Evolutionary conservation across 176 grass and related monocot species (phyloP).

Genomic region (Oryza glaberrima): DNA sequence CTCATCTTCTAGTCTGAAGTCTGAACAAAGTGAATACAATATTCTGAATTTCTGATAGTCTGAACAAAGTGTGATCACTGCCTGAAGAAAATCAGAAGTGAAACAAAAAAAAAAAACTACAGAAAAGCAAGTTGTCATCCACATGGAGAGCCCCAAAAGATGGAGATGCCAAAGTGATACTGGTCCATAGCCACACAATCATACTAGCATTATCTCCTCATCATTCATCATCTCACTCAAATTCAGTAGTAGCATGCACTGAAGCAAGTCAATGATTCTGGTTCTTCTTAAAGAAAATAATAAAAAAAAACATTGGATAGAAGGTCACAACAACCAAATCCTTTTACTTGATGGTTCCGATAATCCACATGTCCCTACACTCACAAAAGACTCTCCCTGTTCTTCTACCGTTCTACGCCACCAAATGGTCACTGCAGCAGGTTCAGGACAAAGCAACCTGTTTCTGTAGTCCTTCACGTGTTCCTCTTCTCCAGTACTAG

Average conservation of each 20-base stretch:
- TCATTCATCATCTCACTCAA: not conserved
- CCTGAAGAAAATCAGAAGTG: not conserved
- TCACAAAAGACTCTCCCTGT: not conserved
- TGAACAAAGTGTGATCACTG: not conserved
- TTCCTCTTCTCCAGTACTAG: not conserved
- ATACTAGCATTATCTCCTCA: not conserved
- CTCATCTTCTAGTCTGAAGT: not conserved
- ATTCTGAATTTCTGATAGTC: not conserved
- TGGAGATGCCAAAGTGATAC: not conserved
- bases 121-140: not conserved
- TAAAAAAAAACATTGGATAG: not conserved
- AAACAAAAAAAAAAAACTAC: not conserved
- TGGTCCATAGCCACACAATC: not conserved
- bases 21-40: not conserved
- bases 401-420: constrained; percentile 25
- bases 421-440: not conserved
- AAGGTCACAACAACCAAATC: not conserved
- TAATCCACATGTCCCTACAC: not conserved
- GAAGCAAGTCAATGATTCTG: not conserved
- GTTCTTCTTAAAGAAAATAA: not conserved
- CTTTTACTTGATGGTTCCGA: not conserved
- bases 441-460: not conserved
- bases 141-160: not conserved
- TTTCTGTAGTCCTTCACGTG: not conserved
- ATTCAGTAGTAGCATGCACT: not conserved